These are phyloP conservation scores for Aspergillus coremiiformis DNA, from an alignment of 495 filamentous ascomycete genomes.

Conservation along the genomic window DNA sequence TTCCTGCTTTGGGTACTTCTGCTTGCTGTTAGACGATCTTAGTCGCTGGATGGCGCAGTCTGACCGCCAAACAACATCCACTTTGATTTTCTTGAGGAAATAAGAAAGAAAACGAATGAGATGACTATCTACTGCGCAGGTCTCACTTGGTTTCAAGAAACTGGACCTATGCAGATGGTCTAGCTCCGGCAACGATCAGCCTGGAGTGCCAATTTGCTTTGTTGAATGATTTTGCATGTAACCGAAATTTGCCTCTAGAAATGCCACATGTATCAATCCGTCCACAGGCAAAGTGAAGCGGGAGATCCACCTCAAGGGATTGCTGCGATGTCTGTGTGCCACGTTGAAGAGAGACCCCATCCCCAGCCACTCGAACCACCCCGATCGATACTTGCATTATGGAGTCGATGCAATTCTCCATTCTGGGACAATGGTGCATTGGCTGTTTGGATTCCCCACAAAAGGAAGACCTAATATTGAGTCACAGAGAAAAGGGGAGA, in stretches of 20 bases:
- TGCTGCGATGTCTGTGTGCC: conserved; percentile 18
- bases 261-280: background rate
- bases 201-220: background rate
- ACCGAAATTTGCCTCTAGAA: background rate
- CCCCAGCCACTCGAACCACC: conserved; percentile 11
- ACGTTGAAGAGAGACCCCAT: conserved; percentile 17
- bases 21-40: too few species aligned
- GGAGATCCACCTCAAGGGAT: conserved; percentile 13
- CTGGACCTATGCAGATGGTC: background rate
- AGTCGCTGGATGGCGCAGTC: conserved; percentile 20
- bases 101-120: background rate
- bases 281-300: conserved; percentile 9
- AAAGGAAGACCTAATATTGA: background rate
- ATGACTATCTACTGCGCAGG: background rate
- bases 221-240: background rate
- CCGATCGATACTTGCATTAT: conserved; percentile 5
- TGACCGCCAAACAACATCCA: conserved; percentile 21
- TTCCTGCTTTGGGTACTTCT: conserved; percentile 25
- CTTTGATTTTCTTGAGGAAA: conserved; percentile 3
- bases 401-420: background rate
- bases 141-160: background rate
- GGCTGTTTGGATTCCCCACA: background rate
- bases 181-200: background rate
- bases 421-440: conserved; percentile 1
- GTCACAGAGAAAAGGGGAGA: conserved; percentile 2